A percentile compares a stretch with the other conserved stretches of the same genome.
phyloP scores from a whole-genome alignment of 345 rosid genomes.

The Sonneratia caseolaris region DNA sequence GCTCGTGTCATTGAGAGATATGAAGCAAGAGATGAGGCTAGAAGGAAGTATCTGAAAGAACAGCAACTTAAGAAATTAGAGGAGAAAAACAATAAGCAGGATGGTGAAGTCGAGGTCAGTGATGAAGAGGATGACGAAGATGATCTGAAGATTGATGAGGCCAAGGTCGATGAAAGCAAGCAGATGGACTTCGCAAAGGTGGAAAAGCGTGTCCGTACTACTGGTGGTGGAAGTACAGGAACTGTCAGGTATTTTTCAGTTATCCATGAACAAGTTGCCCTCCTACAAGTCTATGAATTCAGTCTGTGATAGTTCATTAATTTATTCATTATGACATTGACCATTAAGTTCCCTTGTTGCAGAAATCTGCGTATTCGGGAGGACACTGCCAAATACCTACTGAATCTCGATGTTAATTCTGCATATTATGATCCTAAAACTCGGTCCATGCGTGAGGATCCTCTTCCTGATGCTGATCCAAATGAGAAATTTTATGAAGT shows the following conservation, averaged over 20 bases:
- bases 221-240: conserved; percentile 98
- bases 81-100: conserved; percentile 52
- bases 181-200: conserved; percentile 98
- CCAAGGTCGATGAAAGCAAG: conserved; percentile 79
- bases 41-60: conserved; percentile 61
- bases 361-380: conserved; percentile 48
- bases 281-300: not conserved
- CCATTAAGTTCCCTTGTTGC: not conserved
- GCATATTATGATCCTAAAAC: conserved; percentile 67
- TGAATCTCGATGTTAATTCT: conserved; percentile 61
- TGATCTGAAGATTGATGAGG: conserved; percentile 77
- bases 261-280: not conserved
- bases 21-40: conserved; percentile 73
- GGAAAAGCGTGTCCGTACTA: conserved; percentile 93
- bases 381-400: conserved; percentile 54
- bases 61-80: conserved; percentile 71
- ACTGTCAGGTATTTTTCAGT: conserved; percentile 56
- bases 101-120: conserved; percentile 23
- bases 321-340: not conserved
- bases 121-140: conserved; percentile 63
- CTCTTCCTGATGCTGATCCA: conserved; percentile 76
- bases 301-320: not conserved
- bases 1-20: conserved; percentile 63
- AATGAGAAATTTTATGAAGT: conserved; percentile 63
- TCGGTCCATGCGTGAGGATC: conserved; percentile 78